These are phyloP conservation scores for Lachancea nothofagi DNA, from an alignment of 805 yeast genomes.

Conservation along the genomic window DNA sequence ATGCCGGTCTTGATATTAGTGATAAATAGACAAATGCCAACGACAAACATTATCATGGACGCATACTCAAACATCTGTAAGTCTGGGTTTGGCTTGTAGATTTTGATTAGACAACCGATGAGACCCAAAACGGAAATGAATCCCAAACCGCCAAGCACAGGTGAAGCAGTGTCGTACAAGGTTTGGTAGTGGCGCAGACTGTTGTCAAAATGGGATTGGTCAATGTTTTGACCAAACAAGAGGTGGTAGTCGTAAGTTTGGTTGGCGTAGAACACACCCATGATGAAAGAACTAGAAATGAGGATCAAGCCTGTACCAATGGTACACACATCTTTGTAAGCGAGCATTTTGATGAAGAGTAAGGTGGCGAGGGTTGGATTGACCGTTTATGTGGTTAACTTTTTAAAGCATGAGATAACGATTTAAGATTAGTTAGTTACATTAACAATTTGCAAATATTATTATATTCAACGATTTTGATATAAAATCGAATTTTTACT, in stretches of 20 bases:
- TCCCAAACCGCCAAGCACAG: slow-evolving; percentile 41
- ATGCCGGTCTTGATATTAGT: slow-evolving; percentile 83
- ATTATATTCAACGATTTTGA: too few relatives aligned
- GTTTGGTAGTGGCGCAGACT: slow-evolving; percentile 69
- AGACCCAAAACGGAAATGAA: slow-evolving; percentile 67
- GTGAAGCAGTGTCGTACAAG: slow-evolving; percentile 61
- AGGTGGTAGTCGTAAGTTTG: slow-evolving; percentile 77
- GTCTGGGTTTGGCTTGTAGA: slow-evolving; percentile 83
- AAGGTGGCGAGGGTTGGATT: neutral
- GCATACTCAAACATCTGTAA: slow-evolving; percentile 88
- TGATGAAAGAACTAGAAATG: slow-evolving; percentile 58
- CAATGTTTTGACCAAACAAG: slow-evolving; percentile 54
- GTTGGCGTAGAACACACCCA: slow-evolving; percentile 75
- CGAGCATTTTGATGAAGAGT: slow-evolving; percentile 2
- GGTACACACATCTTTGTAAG: slow-evolving; percentile 29
- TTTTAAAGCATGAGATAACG: too few relatives aligned
- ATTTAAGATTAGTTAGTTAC: too few relatives aligned
- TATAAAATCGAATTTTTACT: too few relatives aligned
- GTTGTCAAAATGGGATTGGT: slow-evolving; percentile 47
- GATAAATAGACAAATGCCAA: slow-evolving; percentile 71
- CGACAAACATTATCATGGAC: slow-evolving; percentile 64
- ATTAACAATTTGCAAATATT: too few relatives aligned
- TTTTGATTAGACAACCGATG: slow-evolving; percentile 65
- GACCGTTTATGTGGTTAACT: too few relatives aligned
- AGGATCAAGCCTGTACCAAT: slow-evolving; percentile 29